Evolutionary conservation across 495 filamentous ascomycete genomes (phyloP), one percentile per base, ranked within the genome.

Genomic region (Annulohypoxylon maeteangense): DNA sequence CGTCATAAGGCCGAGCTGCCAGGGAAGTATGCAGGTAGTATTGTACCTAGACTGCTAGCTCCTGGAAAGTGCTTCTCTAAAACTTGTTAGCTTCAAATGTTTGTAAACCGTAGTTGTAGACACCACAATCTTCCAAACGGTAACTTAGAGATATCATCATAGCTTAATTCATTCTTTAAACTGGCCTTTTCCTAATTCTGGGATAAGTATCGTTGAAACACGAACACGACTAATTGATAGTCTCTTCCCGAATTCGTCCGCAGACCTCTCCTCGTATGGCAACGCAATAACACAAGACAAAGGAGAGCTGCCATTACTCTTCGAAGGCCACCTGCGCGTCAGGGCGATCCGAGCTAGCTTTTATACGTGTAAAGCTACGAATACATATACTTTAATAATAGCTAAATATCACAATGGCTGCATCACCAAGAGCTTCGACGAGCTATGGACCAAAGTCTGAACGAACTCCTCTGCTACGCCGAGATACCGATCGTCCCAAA

Each of bases 391-490:
- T 16, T 12, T 16, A 27, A 25, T 25, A 3, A 12, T 44, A 54
- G 14, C 38, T 51, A 22, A 34, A 18, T 42, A 23, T 57, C 23
- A 62, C 25, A 48, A 78, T 78, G 75, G 75, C 65, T 67, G 53
- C 70, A 10, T 56, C 73, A 42, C 45, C 68, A 1, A 71, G 68
- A 62, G 57, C 67, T 32, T 69, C 74, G 3, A 59, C 64, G 4
- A 75, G 70, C 53, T 74, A 58, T 27, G 45, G 55, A 7, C 34
- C 47, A 22, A 62, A 64, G 0, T 67, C 74, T 2, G 76, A 78
- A 62, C 68, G 72, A 62, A 81, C 82, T 22, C 81, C 82, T 42
- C 78, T 85, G 40, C 68, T 84, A 7, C 68, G 79, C 3, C 76
- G 78, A 58, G 82, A 80, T 25, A 44, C 76, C 10, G 48, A 38